These are phyloP conservation scores for Fusarium floridanum DNA, from an alignment of 2,329 filamentous ascomycete species.

Conservation along the genomic window DNA sequence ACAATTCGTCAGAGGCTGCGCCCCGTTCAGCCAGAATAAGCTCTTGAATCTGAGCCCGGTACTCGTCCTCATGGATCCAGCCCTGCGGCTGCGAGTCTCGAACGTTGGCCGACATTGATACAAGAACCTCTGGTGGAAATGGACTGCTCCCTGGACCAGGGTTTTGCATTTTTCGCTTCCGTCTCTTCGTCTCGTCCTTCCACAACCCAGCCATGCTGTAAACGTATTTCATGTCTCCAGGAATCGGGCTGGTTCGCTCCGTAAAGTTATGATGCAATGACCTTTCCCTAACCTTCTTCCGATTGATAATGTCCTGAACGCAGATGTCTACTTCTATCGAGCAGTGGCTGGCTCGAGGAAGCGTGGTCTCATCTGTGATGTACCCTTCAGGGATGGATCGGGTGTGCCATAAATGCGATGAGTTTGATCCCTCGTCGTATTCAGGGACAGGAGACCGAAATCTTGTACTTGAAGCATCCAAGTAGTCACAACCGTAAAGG, in stretches of 20 bases:
- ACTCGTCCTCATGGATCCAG: constrained; percentile 95
- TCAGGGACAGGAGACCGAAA: constrained; percentile 84
- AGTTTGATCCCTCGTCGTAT: constrained; percentile 70
- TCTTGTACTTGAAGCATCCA: constrained; percentile 76
- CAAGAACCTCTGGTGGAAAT: constrained; percentile 83
- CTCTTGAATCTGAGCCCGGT: constrained; percentile 71
- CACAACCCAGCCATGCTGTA: constrained; percentile 95
- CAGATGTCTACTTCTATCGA: constrained; percentile 90
- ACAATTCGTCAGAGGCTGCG: constrained; percentile 55
- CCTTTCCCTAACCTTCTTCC: constrained; percentile 80
- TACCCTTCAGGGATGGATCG: constrained; percentile 69
- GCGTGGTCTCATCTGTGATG: constrained; percentile 67
- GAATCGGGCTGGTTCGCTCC: constrained; percentile 75
- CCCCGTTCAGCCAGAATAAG: constrained; percentile 75
- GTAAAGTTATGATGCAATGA: constrained; percentile 88
- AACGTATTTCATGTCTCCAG: constrained; percentile 82
- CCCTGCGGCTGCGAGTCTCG: constrained; percentile 78
- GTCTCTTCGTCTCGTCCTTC: constrained; percentile 87
- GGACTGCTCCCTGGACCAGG: constrained; percentile 76
- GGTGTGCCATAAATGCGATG: constrained; percentile 83
- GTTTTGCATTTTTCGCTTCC: constrained; percentile 78
- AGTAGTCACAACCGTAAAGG: constrained; percentile 91
- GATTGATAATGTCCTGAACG: constrained; percentile 89
- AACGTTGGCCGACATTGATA: constrained; percentile 89
- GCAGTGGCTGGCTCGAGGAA: constrained; percentile 88